phyloP scores from a whole-genome alignment of 2,329 filamentous ascomycete genomes.

The Chaetomium olivaceum region DNA sequence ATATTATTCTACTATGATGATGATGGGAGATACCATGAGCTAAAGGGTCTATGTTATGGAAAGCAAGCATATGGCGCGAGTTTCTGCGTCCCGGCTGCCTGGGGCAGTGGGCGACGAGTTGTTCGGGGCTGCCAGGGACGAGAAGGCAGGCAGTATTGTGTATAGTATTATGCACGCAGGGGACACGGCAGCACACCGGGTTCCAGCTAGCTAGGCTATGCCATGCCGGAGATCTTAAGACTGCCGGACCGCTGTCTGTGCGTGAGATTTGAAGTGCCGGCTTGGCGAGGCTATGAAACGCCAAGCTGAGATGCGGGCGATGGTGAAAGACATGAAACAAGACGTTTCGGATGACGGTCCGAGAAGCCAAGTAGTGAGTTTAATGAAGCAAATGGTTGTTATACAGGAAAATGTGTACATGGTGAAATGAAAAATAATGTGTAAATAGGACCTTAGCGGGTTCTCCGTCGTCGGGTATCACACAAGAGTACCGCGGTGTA shows the following conservation, averaged over 20 bases:
- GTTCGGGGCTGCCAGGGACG: neutral
- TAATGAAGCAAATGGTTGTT: neutral
- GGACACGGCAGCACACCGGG: slow-evolving; percentile 1
- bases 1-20: slow-evolving; percentile 23
- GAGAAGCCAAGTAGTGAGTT: neutral
- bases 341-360: neutral
- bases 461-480: neutral
- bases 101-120: neutral
- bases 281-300: neutral
- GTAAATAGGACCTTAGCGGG: neutral
- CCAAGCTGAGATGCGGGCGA: neutral
- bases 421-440: neutral
- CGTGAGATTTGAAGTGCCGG: neutral
- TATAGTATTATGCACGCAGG: neutral
- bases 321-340: neutral
- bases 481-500: neutral
- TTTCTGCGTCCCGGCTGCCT: neutral
- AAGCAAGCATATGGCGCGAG: slow-evolving; percentile 1
- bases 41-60: slow-evolving; percentile 3
- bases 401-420: neutral
- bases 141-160: neutral
- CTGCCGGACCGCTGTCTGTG: slow-evolving; percentile 6
- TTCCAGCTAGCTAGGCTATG: slow-evolving; percentile 3
- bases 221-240: slow-evolving; percentile 5
- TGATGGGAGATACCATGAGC: slow-evolving; percentile 17